These are phyloP conservation scores for Pseudonitzschia multiseries DNA, from an alignment of 108 stramenopile genomes.

Conservation along the genomic window DNA sequence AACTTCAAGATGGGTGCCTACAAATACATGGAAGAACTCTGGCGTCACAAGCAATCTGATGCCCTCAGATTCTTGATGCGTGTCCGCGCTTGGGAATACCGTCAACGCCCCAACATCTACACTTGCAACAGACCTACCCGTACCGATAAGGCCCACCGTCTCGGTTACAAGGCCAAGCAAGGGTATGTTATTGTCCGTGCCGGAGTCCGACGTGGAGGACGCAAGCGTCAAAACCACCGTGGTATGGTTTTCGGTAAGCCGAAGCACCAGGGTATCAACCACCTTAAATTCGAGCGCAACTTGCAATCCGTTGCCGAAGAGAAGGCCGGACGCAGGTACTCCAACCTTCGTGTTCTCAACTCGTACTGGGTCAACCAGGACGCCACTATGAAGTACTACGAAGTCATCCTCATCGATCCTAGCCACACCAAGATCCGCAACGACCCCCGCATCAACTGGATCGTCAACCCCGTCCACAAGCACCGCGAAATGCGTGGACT, in stretches of 20 bases:
- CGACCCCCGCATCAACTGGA: constrained; percentile 99
- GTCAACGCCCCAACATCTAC: constrained; percentile 94
- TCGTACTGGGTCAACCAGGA: constrained; percentile 99
- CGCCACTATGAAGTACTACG: constrained; percentile 99
- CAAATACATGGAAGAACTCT: constrained; percentile 99
- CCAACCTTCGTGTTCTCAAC: constrained; percentile 98
- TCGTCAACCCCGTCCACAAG: constrained; percentile 98
- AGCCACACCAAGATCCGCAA: constrained; percentile 94
- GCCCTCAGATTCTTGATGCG: constrained; percentile 99
- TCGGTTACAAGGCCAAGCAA: constrained; percentile 99
- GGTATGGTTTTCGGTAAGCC: constrained; percentile 99
- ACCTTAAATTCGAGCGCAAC: constrained; percentile 98
- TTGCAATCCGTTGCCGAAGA: constrained; percentile 98
- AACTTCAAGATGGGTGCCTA: constrained; percentile 93
- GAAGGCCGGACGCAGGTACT: constrained; percentile 95
- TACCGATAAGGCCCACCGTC: constrained; percentile 99
- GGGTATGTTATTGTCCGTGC: constrained; percentile 98
- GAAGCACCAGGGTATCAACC: constrained; percentile 99
- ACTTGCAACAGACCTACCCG: constrained; percentile 93
- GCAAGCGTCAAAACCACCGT: constrained; percentile 98
- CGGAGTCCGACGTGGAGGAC: constrained; percentile 99
- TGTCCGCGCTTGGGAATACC: constrained; percentile 99
- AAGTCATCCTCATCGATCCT: constrained; percentile 99
- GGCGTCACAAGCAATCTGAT: constrained; percentile 99
- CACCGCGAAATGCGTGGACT: constrained; percentile 99